These are phyloP conservation scores for Earliella scabrosa DNA, from an alignment of 1,284 basidiomycete species.

Conservation along the genomic window DNA sequence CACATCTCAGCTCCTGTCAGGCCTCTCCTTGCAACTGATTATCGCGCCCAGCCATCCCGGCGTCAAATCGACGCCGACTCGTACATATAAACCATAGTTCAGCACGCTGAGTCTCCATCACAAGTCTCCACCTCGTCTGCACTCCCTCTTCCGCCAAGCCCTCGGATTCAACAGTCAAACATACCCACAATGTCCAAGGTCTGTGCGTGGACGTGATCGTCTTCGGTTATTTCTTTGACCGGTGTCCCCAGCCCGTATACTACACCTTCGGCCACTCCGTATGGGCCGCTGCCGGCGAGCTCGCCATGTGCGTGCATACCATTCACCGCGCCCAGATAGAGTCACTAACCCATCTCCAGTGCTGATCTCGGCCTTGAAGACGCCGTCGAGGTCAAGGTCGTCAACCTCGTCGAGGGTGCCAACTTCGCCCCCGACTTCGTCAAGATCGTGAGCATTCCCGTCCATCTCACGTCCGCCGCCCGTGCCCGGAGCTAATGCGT, in stretches of 20 bases:
- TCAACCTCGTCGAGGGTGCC: conserved; percentile 56
- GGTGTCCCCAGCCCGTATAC: conserved; percentile 37
- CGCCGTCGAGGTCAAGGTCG: conserved; percentile 39
- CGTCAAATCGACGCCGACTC: too few species aligned
- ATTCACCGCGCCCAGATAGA: neutral
- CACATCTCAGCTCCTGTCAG: too few species aligned
- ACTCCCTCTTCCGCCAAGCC: too few species aligned
- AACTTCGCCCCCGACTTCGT: conserved; percentile 68
- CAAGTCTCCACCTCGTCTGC: too few species aligned
- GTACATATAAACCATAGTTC: too few species aligned
- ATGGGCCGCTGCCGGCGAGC: conserved; percentile 53
- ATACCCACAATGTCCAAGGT: too few species aligned
- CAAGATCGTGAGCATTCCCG: conserved; percentile 44
- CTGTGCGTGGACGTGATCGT: too few species aligned
- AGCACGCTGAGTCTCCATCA: too few species aligned
- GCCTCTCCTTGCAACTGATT: too few species aligned
- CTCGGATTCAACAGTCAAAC: too few species aligned
- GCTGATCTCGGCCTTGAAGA: conserved; percentile 46
- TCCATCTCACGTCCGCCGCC: neutral
- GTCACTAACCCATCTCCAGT: conserved; percentile 26
- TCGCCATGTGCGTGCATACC: conserved; percentile 47
- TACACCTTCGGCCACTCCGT: conserved; percentile 51
- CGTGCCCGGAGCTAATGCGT: neutral
- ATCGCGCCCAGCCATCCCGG: too few species aligned
- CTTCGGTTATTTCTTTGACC: too few species aligned